Evolutionary conservation across 352 stramenopile species (phyloP).

Genomic region (Discostella stelligera): DNA sequence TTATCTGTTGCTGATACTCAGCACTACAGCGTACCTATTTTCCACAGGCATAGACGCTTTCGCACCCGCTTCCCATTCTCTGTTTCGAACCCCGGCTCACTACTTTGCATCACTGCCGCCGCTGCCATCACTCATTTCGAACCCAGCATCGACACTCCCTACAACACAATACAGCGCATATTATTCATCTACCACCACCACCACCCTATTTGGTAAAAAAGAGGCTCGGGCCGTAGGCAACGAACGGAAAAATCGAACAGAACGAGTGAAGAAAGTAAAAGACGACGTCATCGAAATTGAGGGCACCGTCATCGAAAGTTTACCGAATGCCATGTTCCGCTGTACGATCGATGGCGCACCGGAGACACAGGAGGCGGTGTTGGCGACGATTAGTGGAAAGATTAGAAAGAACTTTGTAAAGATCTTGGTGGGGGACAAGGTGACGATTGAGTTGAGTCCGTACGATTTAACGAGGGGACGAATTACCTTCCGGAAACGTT

Average conservation of each 20-base stretch:
- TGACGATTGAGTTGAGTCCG: constrained; percentile 86
- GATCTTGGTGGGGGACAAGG: constrained; percentile 85
- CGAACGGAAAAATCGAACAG: constrained; percentile 59
- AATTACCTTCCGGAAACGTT: constrained; percentile 85
- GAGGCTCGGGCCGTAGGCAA: constrained; percentile 67
- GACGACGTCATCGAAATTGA: constrained; percentile 86
- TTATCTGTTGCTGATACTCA: constrained; percentile 32
- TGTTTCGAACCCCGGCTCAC: background rate
- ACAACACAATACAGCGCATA: background rate
- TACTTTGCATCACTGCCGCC: background rate
- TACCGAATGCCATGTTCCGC: constrained; percentile 85
- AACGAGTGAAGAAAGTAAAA: constrained; percentile 79
- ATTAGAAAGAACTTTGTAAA: constrained; percentile 88
- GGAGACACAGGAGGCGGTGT: constrained; percentile 68
- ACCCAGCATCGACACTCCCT: background rate
- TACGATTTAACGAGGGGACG: constrained; percentile 86
- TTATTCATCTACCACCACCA: constrained; percentile 21
- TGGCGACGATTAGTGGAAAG: constrained; percentile 84
- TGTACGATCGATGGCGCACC: constrained; percentile 71
- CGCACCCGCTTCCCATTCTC: constrained; percentile 1
- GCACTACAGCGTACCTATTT: constrained; percentile 26
- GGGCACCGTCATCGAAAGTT: constrained; percentile 82
- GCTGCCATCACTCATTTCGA: constrained; percentile 1
- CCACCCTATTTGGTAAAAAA: constrained; percentile 73
- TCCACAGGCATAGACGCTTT: constrained; percentile 29